Evolutionary conservation across 169 alveolate species (phyloP).

Genomic region (Cryptosporidium tyzzeri): DNA sequence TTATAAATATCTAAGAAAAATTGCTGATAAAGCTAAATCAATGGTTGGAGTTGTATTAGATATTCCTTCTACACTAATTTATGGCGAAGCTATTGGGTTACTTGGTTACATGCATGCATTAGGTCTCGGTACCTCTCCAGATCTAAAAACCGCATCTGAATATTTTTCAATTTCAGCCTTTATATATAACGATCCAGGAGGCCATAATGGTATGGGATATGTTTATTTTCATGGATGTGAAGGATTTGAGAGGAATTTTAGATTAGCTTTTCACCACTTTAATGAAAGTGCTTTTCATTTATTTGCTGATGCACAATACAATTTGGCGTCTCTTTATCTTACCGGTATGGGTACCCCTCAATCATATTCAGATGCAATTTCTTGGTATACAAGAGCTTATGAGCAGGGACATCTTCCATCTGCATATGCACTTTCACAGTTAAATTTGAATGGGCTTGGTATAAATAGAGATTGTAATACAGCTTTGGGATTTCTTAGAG

Average conservation of each 20-base stretch:
- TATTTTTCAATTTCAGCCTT: conserved; percentile 68
- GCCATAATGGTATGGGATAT: conserved; percentile 75
- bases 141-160: conserved; percentile 45
- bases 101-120: conserved; percentile 71
- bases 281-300: conserved; percentile 72
- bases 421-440: conserved; percentile 69
- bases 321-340: conserved; percentile 61
- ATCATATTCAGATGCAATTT: conserved; percentile 53
- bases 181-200: conserved; percentile 69
- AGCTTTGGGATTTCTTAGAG: conserved; percentile 38
- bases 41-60: conserved; percentile 54
- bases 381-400: conserved; percentile 70
- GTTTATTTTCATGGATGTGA: conserved; percentile 70
- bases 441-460: conserved; percentile 62
- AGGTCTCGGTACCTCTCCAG: conserved; percentile 31
- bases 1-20: conserved; percentile 44
- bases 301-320: conserved; percentile 70
- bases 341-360: conserved; percentile 73
- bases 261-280: conserved; percentile 67
- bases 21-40: conserved; percentile 52
- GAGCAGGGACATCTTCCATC: conserved; percentile 75
- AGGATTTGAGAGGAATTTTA: conserved; percentile 37
- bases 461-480: conserved; percentile 39
- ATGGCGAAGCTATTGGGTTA: conserved; percentile 67
- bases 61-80: conserved; percentile 24